Base-by-base conservation (phyloP, 164 flowering plant genomes). In the Protea cynaroides region DNA sequence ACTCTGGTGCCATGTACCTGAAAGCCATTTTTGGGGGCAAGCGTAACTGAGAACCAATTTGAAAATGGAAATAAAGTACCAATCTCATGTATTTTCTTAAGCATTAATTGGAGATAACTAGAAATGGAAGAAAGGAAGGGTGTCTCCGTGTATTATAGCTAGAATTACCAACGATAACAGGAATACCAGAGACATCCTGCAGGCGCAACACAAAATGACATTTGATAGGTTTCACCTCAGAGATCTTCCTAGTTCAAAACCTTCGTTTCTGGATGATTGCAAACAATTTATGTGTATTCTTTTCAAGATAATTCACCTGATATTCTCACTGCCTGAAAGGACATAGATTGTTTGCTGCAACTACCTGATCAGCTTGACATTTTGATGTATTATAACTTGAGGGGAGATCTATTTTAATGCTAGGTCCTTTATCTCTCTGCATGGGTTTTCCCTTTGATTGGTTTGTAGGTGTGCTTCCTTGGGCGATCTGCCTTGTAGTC, bases 1-100 rank as follows among this genome's bases (percentile, higher is more conserved):
- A 89, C 72, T 87, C 93, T 23, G 96, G 96, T 47, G 93, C 96
- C 86, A 89, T 58, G 64, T 89, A 89, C 78, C 96, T 86, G 80
- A 59, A 77, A 58, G 56, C 2, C 34, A 29, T 29, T 29, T 29
- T 29, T 2, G 5, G 34, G 34, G 34, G 34, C 5, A 29, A 29
- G 34, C 0, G 64, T 87, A 89, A 77, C 92, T 86, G 80, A 59
- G 76, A 58, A 53, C 40, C 59, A 63, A 67, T 57, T n/a, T 8
- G 4, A 25, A 51, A 18, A 51, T 34, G 37, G 25, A 21, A 25
- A 65, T 2, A 49, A 18, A 17, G 61, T 22, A 25, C 34, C 37
- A 19, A 7, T 56, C 64, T 53, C 61, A 55, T 36, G 47, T 15
- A 70, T 51, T 51, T 62, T 37, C 25, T 12, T 17, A 25, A 25